Evolutionary conservation across 345 rosid species (phyloP), one percentile per base, ranked within the genome.

Genomic region (Eucalyptus brandiana): DNA sequence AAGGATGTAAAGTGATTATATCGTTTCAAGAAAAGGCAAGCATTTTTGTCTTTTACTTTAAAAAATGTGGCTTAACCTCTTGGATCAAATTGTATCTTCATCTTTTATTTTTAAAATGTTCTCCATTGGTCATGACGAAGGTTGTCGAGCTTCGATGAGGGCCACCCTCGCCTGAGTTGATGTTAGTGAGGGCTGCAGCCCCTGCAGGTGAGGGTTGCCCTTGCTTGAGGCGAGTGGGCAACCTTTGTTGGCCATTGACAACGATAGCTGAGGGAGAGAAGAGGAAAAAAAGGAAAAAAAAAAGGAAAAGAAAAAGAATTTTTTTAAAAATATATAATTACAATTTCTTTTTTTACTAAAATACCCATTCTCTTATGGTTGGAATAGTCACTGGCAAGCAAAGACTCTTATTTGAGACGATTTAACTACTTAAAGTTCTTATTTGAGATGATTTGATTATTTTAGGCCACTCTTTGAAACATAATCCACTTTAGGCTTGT

Each of bases 181-280:
- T 0, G 1, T 10, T 19, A 53, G 56, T 0, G 4, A 2, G 2
- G 56, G 10, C 0, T 2, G 10, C 0, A 8, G 58, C 24, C 54
- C 24, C 8, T 53, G 24, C 56, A 53, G 24, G 10, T 0, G 0
- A 3, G 24, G 5, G 56, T 9, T 0, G 58, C 24, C 54, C 24
- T 19, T 53, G 24, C 56, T 0, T 3, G 4, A 53, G 24, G 10
- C 0, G 0, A 3, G 9, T 0, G 10, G 5, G 56, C 24, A 18
- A 53, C 24, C 9, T 53, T 53, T 18, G 24, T 0, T 53, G 0
- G 10, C 56, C 56, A 53, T 19, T 19, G 10, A 18, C 1, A 51
- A 7, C 0, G 4, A 18, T 18, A 18, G 56, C 0, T 3, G 4
- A 51, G 56, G 2, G 54, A 51, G 9, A 1, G 4, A 18, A 51